Percentiles rank a stretch among this genome's conserved stretches.
Conservation (phyloP, 768 basidiomycete genomes). For the Astraeus odoratus region DNA sequence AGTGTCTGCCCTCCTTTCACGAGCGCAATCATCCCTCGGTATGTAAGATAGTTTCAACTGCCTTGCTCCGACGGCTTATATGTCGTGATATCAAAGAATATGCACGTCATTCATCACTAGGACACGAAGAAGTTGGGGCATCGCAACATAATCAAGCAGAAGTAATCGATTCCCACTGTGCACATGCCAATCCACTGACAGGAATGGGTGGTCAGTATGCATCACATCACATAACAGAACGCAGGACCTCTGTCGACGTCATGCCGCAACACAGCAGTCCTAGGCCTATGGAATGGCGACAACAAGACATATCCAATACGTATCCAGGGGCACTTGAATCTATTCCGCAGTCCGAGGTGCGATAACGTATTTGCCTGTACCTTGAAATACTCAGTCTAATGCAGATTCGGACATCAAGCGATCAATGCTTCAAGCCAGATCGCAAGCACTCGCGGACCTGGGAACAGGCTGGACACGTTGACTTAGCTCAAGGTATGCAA, state of each 20-base stretch:
- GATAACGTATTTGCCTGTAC: slow-evolving; percentile 10
- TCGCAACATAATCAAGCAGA: slow-evolving; percentile 28
- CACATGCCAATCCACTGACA: slow-evolving; percentile 15
- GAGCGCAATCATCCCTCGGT: slow-evolving; percentile 29
- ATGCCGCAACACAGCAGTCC: slow-evolving; percentile 28
- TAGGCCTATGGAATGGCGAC: slow-evolving; percentile 28
- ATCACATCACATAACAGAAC: slow-evolving; percentile 28
- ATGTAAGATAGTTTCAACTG: slow-evolving; percentile 16
- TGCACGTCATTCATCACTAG: slow-evolving; percentile 24
- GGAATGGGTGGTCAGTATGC: slow-evolving; percentile 19
- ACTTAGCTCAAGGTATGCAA: slow-evolving; percentile 10
- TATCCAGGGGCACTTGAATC: slow-evolving; percentile 23
- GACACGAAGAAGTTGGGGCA: slow-evolving; percentile 24
- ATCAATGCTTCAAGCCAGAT: slow-evolving; percentile 30
- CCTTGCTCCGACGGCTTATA: slow-evolving; percentile 13
- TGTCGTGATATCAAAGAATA: slow-evolving; percentile 22
- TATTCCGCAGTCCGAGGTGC: slow-evolving; percentile 30
- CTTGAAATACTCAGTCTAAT: slow-evolving; percentile 25
- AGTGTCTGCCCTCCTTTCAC: slow-evolving; percentile 31
- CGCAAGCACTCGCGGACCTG: slow-evolving; percentile 60
- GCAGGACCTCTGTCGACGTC: slow-evolving; percentile 26
- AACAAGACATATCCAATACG: slow-evolving; percentile 25
- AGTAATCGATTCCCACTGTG: slow-evolving; percentile 19
- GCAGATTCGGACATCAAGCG: slow-evolving; percentile 32
- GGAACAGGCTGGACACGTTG: slow-evolving; percentile 43